Evolutionary conservation across 2,329 filamentous ascomycete species (phyloP).

Genomic region (Fusarium denticulatum): DNA sequence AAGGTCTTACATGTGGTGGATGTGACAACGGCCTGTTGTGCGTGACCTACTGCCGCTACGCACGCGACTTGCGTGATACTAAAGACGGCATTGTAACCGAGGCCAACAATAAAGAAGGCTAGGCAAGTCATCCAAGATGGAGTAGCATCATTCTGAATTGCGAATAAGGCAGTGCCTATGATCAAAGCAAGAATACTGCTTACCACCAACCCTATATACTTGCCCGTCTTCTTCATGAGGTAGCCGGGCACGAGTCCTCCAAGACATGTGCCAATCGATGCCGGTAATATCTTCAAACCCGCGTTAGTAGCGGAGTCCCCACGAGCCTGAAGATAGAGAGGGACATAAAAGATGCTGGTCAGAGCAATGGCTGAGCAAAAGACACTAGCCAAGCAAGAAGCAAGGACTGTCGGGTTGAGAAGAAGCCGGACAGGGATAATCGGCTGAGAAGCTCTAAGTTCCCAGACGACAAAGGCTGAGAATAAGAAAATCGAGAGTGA

Average conservation of each 20-base stretch:
- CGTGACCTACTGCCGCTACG: background rate
- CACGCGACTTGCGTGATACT: conserved; percentile 9
- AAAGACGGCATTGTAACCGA: conserved; percentile 77
- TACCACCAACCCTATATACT: conserved; percentile 58
- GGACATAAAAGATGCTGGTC: conserved; percentile 63
- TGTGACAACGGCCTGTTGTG: conserved; percentile 9
- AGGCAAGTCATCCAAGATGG: background rate
- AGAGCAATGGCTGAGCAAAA: conserved; percentile 78
- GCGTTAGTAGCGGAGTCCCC: conserved; percentile 72
- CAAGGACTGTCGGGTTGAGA: conserved; percentile 72
- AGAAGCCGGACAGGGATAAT: conserved; percentile 81
- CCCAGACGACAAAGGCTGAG: conserved; percentile 71
- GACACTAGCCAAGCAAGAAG: conserved; percentile 77
- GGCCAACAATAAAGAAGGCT: conserved; percentile 64
- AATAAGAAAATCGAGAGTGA: conserved; percentile 69
- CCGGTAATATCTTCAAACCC: conserved; percentile 73
- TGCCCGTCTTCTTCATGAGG: conserved; percentile 77
- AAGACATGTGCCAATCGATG: conserved; percentile 72
- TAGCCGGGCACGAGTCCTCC: conserved; percentile 73
- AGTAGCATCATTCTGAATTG: background rate
- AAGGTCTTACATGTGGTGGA: background rate
- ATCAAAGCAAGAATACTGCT: conserved; percentile 46
- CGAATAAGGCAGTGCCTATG: conserved; percentile 49
- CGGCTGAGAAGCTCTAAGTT: conserved; percentile 70
- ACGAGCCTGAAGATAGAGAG: conserved; percentile 79